These are phyloP conservation scores for Bretziella fagacearum DNA, from an alignment of 2,329 filamentous ascomycete genomes.

Conservation along the genomic window DNA sequence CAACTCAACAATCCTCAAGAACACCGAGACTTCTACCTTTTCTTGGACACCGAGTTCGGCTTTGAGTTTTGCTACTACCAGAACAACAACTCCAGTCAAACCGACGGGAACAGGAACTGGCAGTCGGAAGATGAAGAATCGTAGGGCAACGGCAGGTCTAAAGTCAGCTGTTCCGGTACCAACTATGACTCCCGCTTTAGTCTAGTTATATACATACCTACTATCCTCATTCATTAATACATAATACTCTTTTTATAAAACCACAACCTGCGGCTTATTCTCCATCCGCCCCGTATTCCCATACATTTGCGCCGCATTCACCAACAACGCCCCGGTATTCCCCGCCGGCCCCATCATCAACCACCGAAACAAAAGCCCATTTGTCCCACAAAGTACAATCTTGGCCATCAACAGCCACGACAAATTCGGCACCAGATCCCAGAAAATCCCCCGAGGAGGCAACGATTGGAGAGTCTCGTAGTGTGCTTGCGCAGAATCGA, in stretches of 20 bases:
- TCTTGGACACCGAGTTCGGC: not conserved
- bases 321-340: constrained; percentile 33
- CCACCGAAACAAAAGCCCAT: constrained; percentile 37
- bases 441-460: constrained; percentile 26
- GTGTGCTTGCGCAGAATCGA: constrained; percentile 53
- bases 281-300: constrained; percentile 33
- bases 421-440: constrained; percentile 28
- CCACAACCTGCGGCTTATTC: constrained; percentile 23
- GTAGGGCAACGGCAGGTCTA: too few relatives aligned
- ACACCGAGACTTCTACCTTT: constrained; percentile 6
- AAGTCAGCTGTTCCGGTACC: too few relatives aligned
- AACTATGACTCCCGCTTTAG: too few relatives aligned
- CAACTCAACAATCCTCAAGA: constrained; percentile 6
- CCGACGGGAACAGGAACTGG: not conserved
- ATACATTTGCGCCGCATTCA: constrained; percentile 41
- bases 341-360: constrained; percentile 36
- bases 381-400: constrained; percentile 29
- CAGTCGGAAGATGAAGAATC: not conserved
- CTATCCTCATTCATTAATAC: not conserved
- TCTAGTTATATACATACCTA: not conserved
- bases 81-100: not conserved
- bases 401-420: constrained; percentile 31
- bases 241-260: constrained; percentile 1
- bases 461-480: constrained; percentile 49
- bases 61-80: not conserved